Evolutionary conservation across 495 filamentous ascomycete genomes (phyloP).

Genomic region (Alectoria sarmentosa): DNA sequence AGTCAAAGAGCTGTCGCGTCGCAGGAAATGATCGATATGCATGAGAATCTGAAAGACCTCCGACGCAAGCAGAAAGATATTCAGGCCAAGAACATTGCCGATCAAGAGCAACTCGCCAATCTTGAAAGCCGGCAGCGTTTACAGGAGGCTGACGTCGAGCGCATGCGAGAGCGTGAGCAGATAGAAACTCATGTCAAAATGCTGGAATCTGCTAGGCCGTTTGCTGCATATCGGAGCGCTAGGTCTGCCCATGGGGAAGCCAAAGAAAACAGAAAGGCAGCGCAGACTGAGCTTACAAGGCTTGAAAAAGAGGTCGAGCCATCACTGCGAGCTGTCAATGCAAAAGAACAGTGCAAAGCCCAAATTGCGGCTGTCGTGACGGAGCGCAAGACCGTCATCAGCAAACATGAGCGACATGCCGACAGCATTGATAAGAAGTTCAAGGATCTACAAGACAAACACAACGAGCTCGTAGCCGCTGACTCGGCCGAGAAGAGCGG

Average conservation of each 20-base stretch:
- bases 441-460: constrained; percentile 44
- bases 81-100: constrained; percentile 48
- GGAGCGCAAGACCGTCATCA: constrained; percentile 44
- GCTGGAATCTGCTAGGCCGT: constrained; percentile 56
- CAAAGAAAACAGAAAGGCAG: constrained; percentile 41
- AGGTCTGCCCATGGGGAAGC: constrained; percentile 31
- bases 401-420: constrained; percentile 46
- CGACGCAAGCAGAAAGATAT: constrained; percentile 61
- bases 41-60: constrained; percentile 62
- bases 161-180: constrained; percentile 64
- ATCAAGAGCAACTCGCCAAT: constrained; percentile 54
- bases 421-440: constrained; percentile 42
- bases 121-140: constrained; percentile 68
- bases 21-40: constrained; percentile 70
- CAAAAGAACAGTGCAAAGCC: constrained; percentile 55
- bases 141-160: constrained; percentile 75
- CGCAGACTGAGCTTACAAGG: constrained; percentile 44
- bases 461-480: constrained; percentile 48
- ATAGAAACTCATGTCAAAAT: constrained; percentile 59
- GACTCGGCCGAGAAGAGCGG: constrained; percentile 51
- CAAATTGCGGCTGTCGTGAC: constrained; percentile 43
- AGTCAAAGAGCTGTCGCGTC: constrained; percentile 84
- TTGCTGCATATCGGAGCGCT: constrained; percentile 53
- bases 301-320: constrained; percentile 60
- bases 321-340: constrained; percentile 54